A percentile compares a stretch with the other conserved stretches of the same genome.
Evolutionary conservation across 148 eudicot species (phyloP).

Genomic region (Mesembryanthemum crystallinum): DNA sequence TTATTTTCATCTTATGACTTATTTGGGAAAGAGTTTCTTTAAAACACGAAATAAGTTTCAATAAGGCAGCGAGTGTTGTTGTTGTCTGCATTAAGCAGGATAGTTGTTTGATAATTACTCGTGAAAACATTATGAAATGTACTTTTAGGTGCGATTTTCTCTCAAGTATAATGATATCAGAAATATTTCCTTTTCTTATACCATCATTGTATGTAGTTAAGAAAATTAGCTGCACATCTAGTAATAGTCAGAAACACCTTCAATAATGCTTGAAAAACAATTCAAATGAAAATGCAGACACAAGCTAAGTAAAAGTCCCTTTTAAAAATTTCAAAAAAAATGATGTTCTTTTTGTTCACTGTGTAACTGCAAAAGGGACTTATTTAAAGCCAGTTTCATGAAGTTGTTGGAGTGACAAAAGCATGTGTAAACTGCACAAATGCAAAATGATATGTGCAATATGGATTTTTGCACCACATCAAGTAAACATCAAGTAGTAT

Average conservation of each 20-base stretch:
- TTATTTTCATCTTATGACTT: neutral
- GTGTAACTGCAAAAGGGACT: neutral
- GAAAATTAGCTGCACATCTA: neutral
- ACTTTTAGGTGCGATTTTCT: no score
- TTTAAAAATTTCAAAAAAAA: neutral
- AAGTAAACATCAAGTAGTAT: constrained; percentile 15
- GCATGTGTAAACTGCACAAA: neutral
- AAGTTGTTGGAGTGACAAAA: constrained; percentile 5
- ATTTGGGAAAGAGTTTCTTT: neutral
- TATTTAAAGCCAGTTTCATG: neutral
- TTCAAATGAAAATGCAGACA: neutral
- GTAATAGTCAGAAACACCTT: neutral
- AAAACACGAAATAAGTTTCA: no score
- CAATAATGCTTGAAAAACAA: neutral
- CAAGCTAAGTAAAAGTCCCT: neutral
- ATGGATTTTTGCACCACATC: neutral
- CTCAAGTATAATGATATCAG: no score
- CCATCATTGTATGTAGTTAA: neutral
- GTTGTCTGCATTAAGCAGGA: no score
- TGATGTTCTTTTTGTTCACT: constrained; percentile 2
- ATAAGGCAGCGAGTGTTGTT: no score
- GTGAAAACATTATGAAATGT: no score
- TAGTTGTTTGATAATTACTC: no score
- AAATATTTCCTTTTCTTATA: no score
- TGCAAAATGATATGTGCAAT: constrained; percentile 8